Base-by-base conservation (phyloP, 352 stramenopile genomes). In the Globisporangium recalcitrans region DNA sequence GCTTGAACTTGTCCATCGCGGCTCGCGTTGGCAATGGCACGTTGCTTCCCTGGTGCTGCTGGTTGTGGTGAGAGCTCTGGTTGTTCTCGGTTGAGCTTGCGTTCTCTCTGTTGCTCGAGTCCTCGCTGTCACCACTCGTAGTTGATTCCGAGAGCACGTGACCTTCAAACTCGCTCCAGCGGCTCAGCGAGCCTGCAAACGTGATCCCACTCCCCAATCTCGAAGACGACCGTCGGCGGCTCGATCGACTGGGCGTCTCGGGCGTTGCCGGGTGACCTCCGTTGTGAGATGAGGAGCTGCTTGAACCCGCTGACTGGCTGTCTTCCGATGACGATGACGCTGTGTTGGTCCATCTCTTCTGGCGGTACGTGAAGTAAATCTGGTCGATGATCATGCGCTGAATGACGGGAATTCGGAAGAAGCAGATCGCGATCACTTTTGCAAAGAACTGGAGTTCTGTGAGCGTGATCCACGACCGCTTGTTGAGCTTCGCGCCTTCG, bases 351-450 rank as follows among this genome's bases (percentile, higher is more conserved):
- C 82, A 91, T 14, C 71, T 64, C 44, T 85, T 87, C 16, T 67
- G 61, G 5, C 70, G 59, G 31, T 89, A 88, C 6, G 79, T 76
- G 13, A 63, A 52, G 29, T 74, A 89, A 19, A 91, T 73, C 19
- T 80, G 66, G 24, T 89, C 74, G 7, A 87, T 49, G 55, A 91
- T 74, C 27, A 74, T 70, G 3, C 58, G 65, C 34, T 88, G 82
- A 0, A 91, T 63, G 16, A 82, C 60, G 3, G 79, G 74, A 6
- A 89, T 72, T 6, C 82, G 82, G 31, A 87, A 83, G 64, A 86
- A 91, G 63, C 79, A 88, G 9, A 91, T 69, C 13, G 82, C 82
- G n/a, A 89, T 71, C 46, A 83, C 64, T 9, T 82, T 81, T n/a
- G 77, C 79, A 60, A 78, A 88, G 60, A 89, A 91, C 47, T 80